Evolutionary conservation across 2,329 filamentous ascomycete species (phyloP), one percentile per base, ranked within the genome.

Genomic region (Diplodia intermedia): DNA sequence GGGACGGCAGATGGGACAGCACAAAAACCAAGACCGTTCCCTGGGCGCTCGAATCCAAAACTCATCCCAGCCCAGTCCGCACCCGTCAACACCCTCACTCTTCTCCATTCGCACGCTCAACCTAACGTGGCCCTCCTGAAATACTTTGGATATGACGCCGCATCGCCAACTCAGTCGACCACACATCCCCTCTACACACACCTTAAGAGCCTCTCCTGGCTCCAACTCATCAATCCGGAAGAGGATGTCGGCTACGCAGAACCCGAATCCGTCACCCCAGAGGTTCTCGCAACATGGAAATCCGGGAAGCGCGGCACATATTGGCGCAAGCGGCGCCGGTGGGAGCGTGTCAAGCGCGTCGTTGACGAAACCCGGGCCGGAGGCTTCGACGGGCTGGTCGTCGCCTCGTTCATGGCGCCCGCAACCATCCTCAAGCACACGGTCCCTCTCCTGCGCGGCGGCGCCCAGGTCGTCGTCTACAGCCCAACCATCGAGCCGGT

Each of bases 101-200:
- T 97, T 63, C 80, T 97, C 40, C 93, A 97, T 79, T 82, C 90
- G 63, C 93, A 94, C 78, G 87, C 90, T 36, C 93, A 97, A 78
- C 91, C 93, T 1, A 98, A 97, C 77, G 87, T 98, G 69, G 90
- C 90, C 20, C 86, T 95, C 60, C 86, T 99, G 23, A 92, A 92
- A 77, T 96, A 97, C 83, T 98, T 97, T 81, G 88, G 89, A 78
- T 98, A 90, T 81, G 93, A 97, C 79, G 82, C 86, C 72, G 86
- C 89, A 53, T 86, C 85, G 71, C 86, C 84, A 73, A 55, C 78
- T 84, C 57, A 68, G 40, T 66, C 86, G 15, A 83, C 88, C 29
- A 78, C 82, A 0, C 95, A 98, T 76, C 94, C 95, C 0, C 87
- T 99, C 12, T 86, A 90, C 78, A 90, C 87, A 18, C 90, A 95